Evolutionary conservation across 495 filamentous ascomycete genomes (phyloP).

Genomic region (Penicillium salamii): DNA sequence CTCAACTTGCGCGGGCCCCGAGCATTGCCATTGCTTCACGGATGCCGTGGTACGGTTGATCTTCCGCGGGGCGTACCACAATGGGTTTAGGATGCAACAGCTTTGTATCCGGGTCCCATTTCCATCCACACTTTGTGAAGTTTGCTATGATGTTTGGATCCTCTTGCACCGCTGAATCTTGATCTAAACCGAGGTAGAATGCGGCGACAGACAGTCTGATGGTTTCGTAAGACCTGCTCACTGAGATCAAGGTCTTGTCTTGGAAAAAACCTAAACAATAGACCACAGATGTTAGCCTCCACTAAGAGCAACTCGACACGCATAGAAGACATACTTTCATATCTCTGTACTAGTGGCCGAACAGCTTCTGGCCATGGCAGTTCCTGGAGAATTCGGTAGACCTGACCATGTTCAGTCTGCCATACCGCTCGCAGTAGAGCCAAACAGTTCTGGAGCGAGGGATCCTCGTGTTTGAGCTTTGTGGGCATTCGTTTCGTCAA

Average conservation of each 20-base stretch:
- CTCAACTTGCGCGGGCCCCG: slow-evolving; percentile 25
- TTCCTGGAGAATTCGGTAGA: slow-evolving; percentile 42
- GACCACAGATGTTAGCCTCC: slow-evolving; percentile 4
- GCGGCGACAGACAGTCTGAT: slow-evolving; percentile 46
- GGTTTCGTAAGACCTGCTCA: slow-evolving; percentile 48
- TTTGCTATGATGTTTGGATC: slow-evolving; percentile 35
- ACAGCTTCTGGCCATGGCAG: slow-evolving; percentile 43
- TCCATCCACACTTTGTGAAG: slow-evolving; percentile 45
- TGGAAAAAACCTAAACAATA: slow-evolving; percentile 37
- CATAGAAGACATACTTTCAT: slow-evolving; percentile 32
- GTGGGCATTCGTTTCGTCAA: slow-evolving; percentile 48
- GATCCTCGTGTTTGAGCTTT: slow-evolving; percentile 34
- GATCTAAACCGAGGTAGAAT: slow-evolving; percentile 45
- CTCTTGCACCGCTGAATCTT: slow-evolving; percentile 25
- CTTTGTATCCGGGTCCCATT: slow-evolving; percentile 37
- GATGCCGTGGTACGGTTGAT: slow-evolving; percentile 23
- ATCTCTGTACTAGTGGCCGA: slow-evolving; percentile 38
- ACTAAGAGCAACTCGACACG: neutral
- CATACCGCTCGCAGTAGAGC: slow-evolving; percentile 48
- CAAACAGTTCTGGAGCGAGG: slow-evolving; percentile 43
- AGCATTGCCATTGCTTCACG: slow-evolving; percentile 36
- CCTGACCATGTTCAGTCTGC: slow-evolving; percentile 42
- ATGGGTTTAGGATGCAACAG: slow-evolving; percentile 41
- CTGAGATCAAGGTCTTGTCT: slow-evolving; percentile 44
- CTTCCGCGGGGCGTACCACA: slow-evolving; percentile 24